These are phyloP conservation scores for Euphorbia peplus DNA, from an alignment of 345 rosid genomes.

Conservation along the genomic window DNA sequence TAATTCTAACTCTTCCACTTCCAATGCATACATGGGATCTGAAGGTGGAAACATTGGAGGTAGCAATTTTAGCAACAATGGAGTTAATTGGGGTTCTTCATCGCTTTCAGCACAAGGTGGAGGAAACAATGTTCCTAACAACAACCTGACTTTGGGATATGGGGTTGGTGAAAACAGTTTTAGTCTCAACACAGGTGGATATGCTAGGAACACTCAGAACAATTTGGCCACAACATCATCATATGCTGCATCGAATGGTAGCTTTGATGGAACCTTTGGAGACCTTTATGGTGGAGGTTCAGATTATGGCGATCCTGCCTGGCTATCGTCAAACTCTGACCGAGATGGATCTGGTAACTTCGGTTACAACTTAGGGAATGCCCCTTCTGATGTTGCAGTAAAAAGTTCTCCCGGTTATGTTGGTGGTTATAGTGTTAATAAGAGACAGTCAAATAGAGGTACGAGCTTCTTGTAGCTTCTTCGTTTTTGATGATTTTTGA, in stretches of 20 bases:
- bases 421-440: slow-evolving; percentile 64
- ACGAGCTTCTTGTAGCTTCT: slow-evolving; percentile 11
- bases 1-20: slow-evolving; percentile 38
- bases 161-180: slow-evolving; percentile 53
- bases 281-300: slow-evolving; percentile 51
- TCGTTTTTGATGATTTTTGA: slow-evolving; percentile 11
- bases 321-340: slow-evolving; percentile 53
- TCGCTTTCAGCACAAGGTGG: slow-evolving; percentile 50
- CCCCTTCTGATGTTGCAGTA: slow-evolving; percentile 45
- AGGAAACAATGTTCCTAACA: slow-evolving; percentile 43
- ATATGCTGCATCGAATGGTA: slow-evolving; percentile 49
- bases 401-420: slow-evolving; percentile 64
- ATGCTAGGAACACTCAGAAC: slow-evolving; percentile 48
- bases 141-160: slow-evolving; percentile 45
- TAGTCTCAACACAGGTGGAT: slow-evolving; percentile 46
- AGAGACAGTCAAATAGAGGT: slow-evolving; percentile 78
- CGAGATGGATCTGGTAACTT: slow-evolving; percentile 51
- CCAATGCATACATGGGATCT: slow-evolving; percentile 47
- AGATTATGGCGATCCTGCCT: slow-evolving; percentile 53
- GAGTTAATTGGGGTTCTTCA: slow-evolving; percentile 52
- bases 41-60: slow-evolving; percentile 51
- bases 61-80: slow-evolving; percentile 41
- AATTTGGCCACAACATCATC: slow-evolving; percentile 41
- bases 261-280: slow-evolving; percentile 38
- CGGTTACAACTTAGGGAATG: slow-evolving; percentile 45